These are phyloP conservation scores for Scytalidium sp. DNA, from an alignment of 2,329 filamentous ascomycete species.

Conservation along the genomic window DNA sequence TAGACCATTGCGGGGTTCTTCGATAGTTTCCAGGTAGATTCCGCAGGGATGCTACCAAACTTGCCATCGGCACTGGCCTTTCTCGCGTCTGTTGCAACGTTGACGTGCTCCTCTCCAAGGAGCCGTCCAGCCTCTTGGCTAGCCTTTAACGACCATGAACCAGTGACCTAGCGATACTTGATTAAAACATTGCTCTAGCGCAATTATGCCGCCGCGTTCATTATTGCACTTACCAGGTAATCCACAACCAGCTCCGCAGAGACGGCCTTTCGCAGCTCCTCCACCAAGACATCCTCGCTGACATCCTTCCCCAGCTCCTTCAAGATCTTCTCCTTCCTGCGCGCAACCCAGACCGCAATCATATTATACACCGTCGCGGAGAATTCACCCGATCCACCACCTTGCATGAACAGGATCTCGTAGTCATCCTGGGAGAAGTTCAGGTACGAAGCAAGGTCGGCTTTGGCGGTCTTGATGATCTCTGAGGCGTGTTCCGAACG, in stretches of 20 bases:
- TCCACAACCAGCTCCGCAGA: constrained; percentile 75
- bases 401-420: constrained; percentile 85
- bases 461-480: constrained; percentile 77
- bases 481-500: constrained; percentile 74
- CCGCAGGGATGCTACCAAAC: constrained; percentile 79
- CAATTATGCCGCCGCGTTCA: no score
- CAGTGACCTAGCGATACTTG: constrained; percentile 69
- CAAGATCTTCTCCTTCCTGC: constrained; percentile 58
- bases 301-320: constrained; percentile 51
- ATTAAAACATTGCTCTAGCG: no score
- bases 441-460: constrained; percentile 68
- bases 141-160: constrained; percentile 88
- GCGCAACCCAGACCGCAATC: constrained; percentile 76
- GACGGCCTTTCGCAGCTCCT: constrained; percentile 60
- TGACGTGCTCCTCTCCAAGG: constrained; percentile 75
- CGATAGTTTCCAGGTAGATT: constrained; percentile 73
- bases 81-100: constrained; percentile 69
- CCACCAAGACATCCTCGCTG: constrained; percentile 52
- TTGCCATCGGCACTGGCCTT: constrained; percentile 66
- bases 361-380: constrained; percentile 81
- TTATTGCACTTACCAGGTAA: constrained; percentile 54
- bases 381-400: constrained; percentile 83
- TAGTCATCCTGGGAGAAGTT: constrained; percentile 78
- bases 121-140: constrained; percentile 78
- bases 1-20: constrained; percentile 73